These are phyloP conservation scores for Neotropicomus parvogracilis DNA, from an alignment of 1,284 basidiomycete species.

Conservation along the genomic window DNA sequence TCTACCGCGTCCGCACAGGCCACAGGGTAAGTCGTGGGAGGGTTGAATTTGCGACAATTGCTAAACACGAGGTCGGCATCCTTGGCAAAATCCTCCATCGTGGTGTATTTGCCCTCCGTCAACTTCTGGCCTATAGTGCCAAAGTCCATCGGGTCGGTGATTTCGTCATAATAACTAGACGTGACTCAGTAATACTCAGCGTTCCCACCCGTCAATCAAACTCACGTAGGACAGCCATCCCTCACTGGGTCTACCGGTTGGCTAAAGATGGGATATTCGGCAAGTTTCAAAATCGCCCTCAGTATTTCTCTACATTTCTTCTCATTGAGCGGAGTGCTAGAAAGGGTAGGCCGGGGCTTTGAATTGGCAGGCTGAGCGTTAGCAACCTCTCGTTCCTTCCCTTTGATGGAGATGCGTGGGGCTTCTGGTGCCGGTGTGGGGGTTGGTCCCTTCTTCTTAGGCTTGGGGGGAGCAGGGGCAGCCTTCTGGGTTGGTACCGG, in stretches of 20 bases:
- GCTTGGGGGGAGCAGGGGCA: constrained; percentile 30
- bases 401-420: constrained; percentile 49
- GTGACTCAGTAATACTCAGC: background rate
- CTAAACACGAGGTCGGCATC: constrained; percentile 84
- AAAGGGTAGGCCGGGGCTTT: constrained; percentile 43
- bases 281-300: constrained; percentile 60
- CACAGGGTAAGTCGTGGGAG: constrained; percentile 72
- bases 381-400: constrained; percentile 59
- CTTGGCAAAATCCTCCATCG: constrained; percentile 77
- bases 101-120: constrained; percentile 61
- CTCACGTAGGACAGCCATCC: constrained; percentile 86
- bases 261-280: constrained; percentile 76
- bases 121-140: constrained; percentile 79
- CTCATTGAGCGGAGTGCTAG: constrained; percentile 59
- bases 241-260: constrained; percentile 82
- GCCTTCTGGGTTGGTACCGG: constrained; percentile 28
- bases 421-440: constrained; percentile 32
- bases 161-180: constrained; percentile 87
- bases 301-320: constrained; percentile 80
- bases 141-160: constrained; percentile 93
- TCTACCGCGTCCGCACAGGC: constrained; percentile 74
- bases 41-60: constrained; percentile 91
- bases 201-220: constrained; percentile 16
- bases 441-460: constrained; percentile 40
- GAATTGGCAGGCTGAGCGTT: constrained; percentile 33